Conservation (phyloP, 1,139 yeast species). For the Lodderomyces pseudojiufengensis region DNA sequence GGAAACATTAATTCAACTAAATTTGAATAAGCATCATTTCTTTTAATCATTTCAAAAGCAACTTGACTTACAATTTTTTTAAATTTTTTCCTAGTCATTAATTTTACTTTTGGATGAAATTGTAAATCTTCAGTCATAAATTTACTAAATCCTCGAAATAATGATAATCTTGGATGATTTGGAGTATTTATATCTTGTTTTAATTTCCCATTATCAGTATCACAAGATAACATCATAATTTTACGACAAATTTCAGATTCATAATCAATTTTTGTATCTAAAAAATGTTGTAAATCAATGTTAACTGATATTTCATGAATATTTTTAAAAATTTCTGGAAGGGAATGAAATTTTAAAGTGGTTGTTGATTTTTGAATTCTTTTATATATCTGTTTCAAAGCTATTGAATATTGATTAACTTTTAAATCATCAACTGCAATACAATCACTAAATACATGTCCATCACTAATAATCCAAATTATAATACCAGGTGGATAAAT, state of each 20-base stretch:
- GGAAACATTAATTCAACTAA: slow-evolving; percentile 59
- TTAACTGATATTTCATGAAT: slow-evolving; percentile 9
- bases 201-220: slow-evolving; percentile 37
- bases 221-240: slow-evolving; percentile 36
- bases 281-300: slow-evolving; percentile 27
- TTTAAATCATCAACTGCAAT: slow-evolving; percentile 50
- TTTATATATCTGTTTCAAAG: slow-evolving; percentile 39
- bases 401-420: slow-evolving; percentile 46
- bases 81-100: slow-evolving; percentile 43
- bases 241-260: slow-evolving; percentile 38
- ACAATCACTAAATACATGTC: slow-evolving; percentile 65
- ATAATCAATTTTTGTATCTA: slow-evolving; percentile 31
- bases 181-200: slow-evolving; percentile 33
- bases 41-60: slow-evolving; percentile 60
- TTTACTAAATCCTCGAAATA: slow-evolving; percentile 55
- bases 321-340: slow-evolving; percentile 31
- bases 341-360: slow-evolving; percentile 34
- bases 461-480: slow-evolving; percentile 58
- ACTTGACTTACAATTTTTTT: slow-evolving; percentile 50
- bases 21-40: slow-evolving; percentile 64
- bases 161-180: slow-evolving; percentile 48
- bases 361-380: slow-evolving; percentile 23
- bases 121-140: slow-evolving; percentile 59
- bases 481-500: slow-evolving; percentile 55
- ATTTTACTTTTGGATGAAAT: slow-evolving; percentile 33